A percentile compares a stretch with the other conserved stretches of the same genome.
Evolutionary conservation across 2,329 filamentous ascomycete species (phyloP).

Genomic region (Apiospora hydei): DNA sequence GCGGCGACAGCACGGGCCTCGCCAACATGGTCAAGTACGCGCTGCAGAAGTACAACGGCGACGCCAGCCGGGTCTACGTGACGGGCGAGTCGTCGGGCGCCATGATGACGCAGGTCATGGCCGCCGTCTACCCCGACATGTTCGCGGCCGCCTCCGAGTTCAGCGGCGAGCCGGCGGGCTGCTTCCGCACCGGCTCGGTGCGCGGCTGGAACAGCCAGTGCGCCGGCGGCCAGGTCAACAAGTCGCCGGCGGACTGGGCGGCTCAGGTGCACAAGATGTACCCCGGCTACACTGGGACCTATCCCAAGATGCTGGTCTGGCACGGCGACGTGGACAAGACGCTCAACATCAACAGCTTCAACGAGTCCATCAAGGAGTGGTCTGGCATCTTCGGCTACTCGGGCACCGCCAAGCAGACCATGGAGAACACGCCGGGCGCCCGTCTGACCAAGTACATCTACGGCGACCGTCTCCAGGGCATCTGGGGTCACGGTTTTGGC

Average conservation of each 20-base stretch:
- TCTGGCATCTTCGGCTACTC: constrained; percentile 46
- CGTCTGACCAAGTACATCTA: constrained; percentile 35
- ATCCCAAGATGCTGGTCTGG: constrained; percentile 43
- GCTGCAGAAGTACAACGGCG: constrained; percentile 56
- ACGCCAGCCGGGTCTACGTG: constrained; percentile 58
- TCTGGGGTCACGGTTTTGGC: constrained; percentile 31
- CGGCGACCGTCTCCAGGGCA: constrained; percentile 34
- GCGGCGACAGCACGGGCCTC: constrained; percentile 61
- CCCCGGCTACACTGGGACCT: constrained; percentile 41
- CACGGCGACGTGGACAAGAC: constrained; percentile 44
- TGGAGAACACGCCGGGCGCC: constrained; percentile 29
- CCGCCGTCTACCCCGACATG: constrained; percentile 55
- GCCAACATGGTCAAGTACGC: constrained; percentile 65
- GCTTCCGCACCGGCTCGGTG: constrained; percentile 49
- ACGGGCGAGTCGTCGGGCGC: constrained; percentile 55
- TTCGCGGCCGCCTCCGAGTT: constrained; percentile 54
- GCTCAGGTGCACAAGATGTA: constrained; percentile 51
- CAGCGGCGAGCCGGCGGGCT: constrained; percentile 53
- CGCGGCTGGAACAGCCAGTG: constrained; percentile 60
- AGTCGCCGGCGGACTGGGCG: constrained; percentile 56
- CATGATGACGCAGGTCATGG: constrained; percentile 60
- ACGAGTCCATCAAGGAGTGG: constrained; percentile 46
- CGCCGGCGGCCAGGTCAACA: constrained; percentile 52
- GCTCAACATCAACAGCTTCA: constrained; percentile 39
- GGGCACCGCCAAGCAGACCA: constrained; percentile 27